Evolutionary conservation across 352 stramenopile genomes (phyloP).

Genomic region (Elongisporangium anandrum): DNA sequence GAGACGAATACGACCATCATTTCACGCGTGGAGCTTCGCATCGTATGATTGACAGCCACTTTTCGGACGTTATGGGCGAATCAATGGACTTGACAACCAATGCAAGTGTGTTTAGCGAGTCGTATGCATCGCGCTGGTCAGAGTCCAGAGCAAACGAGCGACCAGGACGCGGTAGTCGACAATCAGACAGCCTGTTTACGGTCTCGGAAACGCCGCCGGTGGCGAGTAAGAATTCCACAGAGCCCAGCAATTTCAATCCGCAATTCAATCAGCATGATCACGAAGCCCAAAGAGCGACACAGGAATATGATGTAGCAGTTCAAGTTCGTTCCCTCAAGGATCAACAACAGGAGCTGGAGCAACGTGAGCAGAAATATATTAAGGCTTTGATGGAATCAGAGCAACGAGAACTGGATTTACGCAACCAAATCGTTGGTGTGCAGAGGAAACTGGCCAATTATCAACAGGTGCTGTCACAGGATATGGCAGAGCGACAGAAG

Average conservation of each 20-base stretch:
- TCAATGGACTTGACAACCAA: neutral
- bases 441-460: slow-evolving; percentile 39
- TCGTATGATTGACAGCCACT: neutral
- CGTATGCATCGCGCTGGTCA: neutral
- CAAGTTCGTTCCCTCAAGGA: neutral
- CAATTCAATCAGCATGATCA: neutral
- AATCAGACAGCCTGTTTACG: neutral
- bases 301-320: neutral
- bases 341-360: slow-evolving; percentile 46
- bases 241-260: neutral
- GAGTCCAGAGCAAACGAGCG: neutral
- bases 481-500: slow-evolving; percentile 35
- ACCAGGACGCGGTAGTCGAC: neutral
- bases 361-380: slow-evolving; percentile 72
- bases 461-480: slow-evolving; percentile 31
- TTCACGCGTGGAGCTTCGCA: neutral
- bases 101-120: neutral
- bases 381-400: slow-evolving; percentile 73
- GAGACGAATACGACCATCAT: neutral
- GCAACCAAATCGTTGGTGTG: slow-evolving; percentile 39
- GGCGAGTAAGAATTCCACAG: neutral
- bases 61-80: neutral
- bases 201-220: neutral
- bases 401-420: slow-evolving; percentile 64
- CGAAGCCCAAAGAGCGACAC: neutral